These are phyloP conservation scores for Harrya chromipes DNA, from an alignment of 768 basidiomycete genomes.

Conservation along the genomic window DNA sequence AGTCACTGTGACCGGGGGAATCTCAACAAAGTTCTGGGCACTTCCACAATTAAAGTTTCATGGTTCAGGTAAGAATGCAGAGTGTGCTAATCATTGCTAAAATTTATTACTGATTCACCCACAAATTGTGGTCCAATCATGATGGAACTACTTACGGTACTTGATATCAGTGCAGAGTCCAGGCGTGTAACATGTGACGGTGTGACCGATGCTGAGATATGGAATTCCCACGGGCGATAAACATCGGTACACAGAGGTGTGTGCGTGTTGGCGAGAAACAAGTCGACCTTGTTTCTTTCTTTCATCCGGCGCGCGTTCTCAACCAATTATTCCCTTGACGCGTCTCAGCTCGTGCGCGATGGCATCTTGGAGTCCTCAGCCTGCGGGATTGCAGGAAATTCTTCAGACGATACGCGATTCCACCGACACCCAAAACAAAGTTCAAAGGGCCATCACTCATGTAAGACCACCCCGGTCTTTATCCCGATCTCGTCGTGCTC, in stretches of 20 bases:
- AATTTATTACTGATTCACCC: too few species aligned
- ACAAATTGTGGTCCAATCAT: too few species aligned
- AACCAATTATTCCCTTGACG: constrained; percentile 19
- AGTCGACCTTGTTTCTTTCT: constrained; percentile 18
- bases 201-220: constrained; percentile 34
- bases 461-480: constrained; percentile 41
- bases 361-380: constrained; percentile 80
- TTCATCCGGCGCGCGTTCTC: constrained; percentile 32
- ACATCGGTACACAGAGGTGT: constrained; percentile 33
- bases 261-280: constrained; percentile 9
- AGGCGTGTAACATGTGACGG: constrained; percentile 20
- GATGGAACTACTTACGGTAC: too few species aligned
- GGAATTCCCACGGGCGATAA: constrained; percentile 34
- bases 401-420: constrained; percentile 89
- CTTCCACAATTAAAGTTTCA: too few species aligned
- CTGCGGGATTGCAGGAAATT: constrained; percentile 87
- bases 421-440: constrained; percentile 69
- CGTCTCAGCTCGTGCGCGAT: constrained; percentile 42
- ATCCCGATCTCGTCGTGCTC: constrained; percentile 17
- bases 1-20: too few species aligned
- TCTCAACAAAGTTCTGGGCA: too few species aligned
- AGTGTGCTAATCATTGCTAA: too few species aligned
- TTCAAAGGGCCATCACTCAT: constrained; percentile 79
- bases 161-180: too few species aligned
- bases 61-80: too few species aligned